phyloP scores from a whole-genome alignment of 192 early-diverging fungal genomes.

The Linnemannia hyalina region DNA sequence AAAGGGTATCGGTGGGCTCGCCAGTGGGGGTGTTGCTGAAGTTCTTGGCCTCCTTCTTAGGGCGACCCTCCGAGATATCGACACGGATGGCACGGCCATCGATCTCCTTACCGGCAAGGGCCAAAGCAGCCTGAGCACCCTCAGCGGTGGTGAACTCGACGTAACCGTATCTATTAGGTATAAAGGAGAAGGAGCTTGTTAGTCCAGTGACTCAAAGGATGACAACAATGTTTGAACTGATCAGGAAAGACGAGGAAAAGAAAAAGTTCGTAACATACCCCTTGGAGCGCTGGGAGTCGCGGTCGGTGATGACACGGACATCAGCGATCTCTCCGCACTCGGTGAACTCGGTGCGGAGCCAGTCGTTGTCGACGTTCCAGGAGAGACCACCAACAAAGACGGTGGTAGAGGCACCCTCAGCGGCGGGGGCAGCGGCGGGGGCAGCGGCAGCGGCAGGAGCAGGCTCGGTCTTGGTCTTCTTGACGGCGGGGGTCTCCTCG shows the following conservation, averaged over 20 bases:
- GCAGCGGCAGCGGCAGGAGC: conserved; percentile 49
- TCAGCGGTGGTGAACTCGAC: conserved; percentile 83
- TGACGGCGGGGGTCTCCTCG: conserved; percentile 58
- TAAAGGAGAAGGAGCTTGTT: neutral
- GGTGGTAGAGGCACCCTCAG: conserved; percentile 57
- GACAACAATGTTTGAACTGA: neutral
- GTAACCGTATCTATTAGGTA: conserved; percentile 80
- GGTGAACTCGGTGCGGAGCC: conserved; percentile 70
- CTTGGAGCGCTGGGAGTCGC: conserved; percentile 79
- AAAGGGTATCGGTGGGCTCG: conserved; percentile 80
- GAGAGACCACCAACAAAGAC: conserved; percentile 84
- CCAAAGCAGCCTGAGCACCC: conserved; percentile 76
- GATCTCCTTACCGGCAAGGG: conserved; percentile 76
- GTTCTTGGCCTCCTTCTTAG: conserved; percentile 50
- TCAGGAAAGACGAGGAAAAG: neutral
- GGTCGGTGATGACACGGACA: conserved; percentile 84
- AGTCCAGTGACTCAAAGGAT: neutral
- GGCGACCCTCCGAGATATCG: conserved; percentile 74
- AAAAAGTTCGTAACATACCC: conserved; percentile 63
- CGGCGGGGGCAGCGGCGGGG: conserved; percentile 35
- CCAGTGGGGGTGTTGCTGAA: conserved; percentile 60
- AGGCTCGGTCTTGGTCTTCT: conserved; percentile 62
- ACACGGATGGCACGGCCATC: conserved; percentile 88
- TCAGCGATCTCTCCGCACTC: conserved; percentile 78
- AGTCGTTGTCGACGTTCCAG: conserved; percentile 78